Evolutionary conservation across 352 stramenopile genomes (phyloP), one percentile per base, ranked within the genome.

Genomic region (Phytophthora palmivora): DNA sequence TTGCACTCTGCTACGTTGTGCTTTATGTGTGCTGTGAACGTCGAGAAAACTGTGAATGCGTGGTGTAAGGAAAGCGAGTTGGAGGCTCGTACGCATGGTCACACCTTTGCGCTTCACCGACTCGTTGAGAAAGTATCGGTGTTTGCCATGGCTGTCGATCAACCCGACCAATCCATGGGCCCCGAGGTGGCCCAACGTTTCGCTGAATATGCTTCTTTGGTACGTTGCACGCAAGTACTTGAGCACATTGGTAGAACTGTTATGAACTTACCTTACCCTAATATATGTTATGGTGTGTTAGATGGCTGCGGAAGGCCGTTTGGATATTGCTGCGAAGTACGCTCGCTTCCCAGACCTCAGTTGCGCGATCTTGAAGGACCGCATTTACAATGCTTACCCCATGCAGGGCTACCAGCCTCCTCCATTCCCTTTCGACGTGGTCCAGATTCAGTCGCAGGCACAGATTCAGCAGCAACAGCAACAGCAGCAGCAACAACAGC

Each of bases 71-170:
- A 96, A 66, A 87, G 82, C 47, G 84, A 97, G 43, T 60, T 93
- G 18, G 76, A 96, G 51, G 64, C 79, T 54, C 84, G 79, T 28
- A 84, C 83, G 16, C 73, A 79, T 11, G 79, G 82, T 9, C 72
- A 86, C 63, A 87, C 93, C 4, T 66, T 90, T 59, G 93, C 93
- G 9, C 83, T 99, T 12, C 96, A 99, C 62, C 87, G 98, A 36
- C 95, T 99, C 56, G 93, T 98, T n/a, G 91, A 98, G 67, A 98
- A 98, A 74, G 91, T 98, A 2, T 97, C 94, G 52, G 89, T 98
- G 37, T 98, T 98, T 55, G 76, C 89, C 1, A 94, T 96, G 64
- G 84, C 91, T 22, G 84, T 93, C 21, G 87, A 95, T 62, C 76
- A 96, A 38, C 71, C 81, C 8, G 84, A 94, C 47, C 88, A 94